Percentiles rank a stretch among this genome's conserved stretches.
Conservation (phyloP, 1,139 yeast genomes). For the Diutina siamensis region DNA sequence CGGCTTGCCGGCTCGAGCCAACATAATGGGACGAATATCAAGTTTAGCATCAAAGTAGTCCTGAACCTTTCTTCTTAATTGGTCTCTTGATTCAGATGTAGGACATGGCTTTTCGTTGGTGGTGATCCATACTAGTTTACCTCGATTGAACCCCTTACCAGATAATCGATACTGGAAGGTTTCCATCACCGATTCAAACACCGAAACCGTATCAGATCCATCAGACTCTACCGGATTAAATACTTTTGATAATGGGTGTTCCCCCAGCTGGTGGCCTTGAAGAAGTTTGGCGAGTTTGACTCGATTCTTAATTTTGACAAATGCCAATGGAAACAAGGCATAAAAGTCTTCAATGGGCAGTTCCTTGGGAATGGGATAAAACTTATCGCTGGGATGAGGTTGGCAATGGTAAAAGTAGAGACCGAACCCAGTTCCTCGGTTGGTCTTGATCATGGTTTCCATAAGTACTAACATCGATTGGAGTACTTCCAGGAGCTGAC, state of each 20-base stretch:
- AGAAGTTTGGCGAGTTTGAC: neutral
- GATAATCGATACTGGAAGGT: constrained; percentile 18
- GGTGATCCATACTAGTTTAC: constrained; percentile 32
- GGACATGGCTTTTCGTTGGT: constrained; percentile 28
- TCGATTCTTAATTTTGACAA: neutral
- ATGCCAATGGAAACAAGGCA: neutral
- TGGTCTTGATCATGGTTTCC: constrained; percentile 44
- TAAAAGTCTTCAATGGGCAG: neutral
- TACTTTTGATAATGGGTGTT: neutral
- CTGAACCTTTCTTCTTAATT: constrained; percentile 46
- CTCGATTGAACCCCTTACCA: constrained; percentile 17
- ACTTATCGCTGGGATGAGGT: too few species aligned
- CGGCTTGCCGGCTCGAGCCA: constrained; percentile 15
- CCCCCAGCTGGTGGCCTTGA: neutral
- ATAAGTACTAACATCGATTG: constrained; percentile 43
- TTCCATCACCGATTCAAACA: constrained; percentile 22
- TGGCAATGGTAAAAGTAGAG: constrained; percentile 46
- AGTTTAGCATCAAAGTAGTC: constrained; percentile 47
- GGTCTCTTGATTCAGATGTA: constrained; percentile 17
- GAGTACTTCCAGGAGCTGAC: constrained; percentile 41
- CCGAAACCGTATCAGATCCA: constrained; percentile 14
- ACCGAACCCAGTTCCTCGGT: constrained; percentile 58
- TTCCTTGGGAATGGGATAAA: neutral
- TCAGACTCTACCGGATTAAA: neutral
- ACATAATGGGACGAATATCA: constrained; percentile 53